These are phyloP conservation scores for Hydrangea macrophylla DNA, from an alignment of 148 eudicot species.

Conservation along the genomic window DNA sequence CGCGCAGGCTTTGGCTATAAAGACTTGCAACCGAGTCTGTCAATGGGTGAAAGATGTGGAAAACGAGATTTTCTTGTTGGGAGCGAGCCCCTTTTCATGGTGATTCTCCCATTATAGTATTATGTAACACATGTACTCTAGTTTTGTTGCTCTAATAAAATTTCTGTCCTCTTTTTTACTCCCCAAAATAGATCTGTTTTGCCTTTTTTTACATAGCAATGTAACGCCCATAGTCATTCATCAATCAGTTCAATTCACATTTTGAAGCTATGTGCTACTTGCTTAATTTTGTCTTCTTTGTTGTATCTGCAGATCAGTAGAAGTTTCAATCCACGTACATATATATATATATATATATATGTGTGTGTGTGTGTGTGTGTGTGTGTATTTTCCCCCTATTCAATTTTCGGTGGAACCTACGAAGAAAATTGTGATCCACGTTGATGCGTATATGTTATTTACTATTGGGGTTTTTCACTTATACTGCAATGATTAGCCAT, in stretches of 20 bases:
- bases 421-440: too few species aligned
- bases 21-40: constrained; percentile 86
- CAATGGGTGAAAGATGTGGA: constrained; percentile 98
- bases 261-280: too few species aligned
- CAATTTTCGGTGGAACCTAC: too few species aligned
- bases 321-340: too few species aligned
- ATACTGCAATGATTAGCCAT: too few species aligned
- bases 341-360: too few species aligned
- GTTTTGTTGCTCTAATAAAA: constrained; percentile 8
- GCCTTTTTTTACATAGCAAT: background rate
- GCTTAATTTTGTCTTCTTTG: too few species aligned
- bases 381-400: too few species aligned
- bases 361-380: too few species aligned
- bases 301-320: too few species aligned
- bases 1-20: constrained; percentile 90
- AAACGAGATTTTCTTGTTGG: constrained; percentile 83
- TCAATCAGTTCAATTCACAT: background rate
- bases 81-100: constrained; percentile 93
- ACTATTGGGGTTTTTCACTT: too few species aligned
- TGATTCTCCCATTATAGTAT: constrained; percentile 31
- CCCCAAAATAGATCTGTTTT: background rate
- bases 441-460: too few species aligned
- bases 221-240: background rate
- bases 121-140: constrained; percentile 14
- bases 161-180: background rate